A percentile compares a stretch with the other conserved stretches of the same genome.
These are phyloP conservation scores for Myochromella boudieri DNA, from an alignment of 768 basidiomycete genomes.

Conservation along the genomic window DNA sequence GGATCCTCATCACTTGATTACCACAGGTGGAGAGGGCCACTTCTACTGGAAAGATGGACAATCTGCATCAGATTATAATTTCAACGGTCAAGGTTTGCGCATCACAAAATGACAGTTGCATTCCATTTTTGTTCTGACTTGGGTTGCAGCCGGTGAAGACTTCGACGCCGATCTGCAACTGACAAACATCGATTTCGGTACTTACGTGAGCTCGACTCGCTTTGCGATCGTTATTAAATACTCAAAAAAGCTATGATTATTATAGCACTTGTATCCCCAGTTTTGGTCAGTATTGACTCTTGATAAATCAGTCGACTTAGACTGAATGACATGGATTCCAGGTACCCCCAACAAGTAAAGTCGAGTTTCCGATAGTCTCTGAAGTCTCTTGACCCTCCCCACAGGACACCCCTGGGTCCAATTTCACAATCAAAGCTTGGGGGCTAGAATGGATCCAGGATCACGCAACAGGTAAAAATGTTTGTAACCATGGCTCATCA, in stretches of 20 bases:
- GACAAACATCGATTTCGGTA: constrained; percentile 55
- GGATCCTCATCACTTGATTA: constrained; percentile 53
- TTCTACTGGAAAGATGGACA: constrained; percentile 50
- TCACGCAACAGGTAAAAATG: constrained; percentile 43
- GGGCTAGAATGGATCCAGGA: constrained; percentile 59
- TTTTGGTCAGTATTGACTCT: constrained; percentile 32
- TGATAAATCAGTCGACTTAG: too few relatives aligned
- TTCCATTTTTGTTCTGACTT: background rate
- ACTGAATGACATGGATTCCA: constrained; percentile 14
- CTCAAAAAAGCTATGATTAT: constrained; percentile 20
- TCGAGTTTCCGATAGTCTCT: background rate
- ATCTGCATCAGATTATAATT: constrained; percentile 52
- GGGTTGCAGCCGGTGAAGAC: constrained; percentile 50
- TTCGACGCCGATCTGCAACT: constrained; percentile 48
- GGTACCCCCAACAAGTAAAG: constrained; percentile 38
- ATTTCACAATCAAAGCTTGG: constrained; percentile 49
- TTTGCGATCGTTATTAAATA: background rate
- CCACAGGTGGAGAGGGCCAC: constrained; percentile 57
- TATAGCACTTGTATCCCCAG: constrained; percentile 44
- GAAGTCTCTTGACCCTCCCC: background rate
- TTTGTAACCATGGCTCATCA: background rate
- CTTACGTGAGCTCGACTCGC: constrained; percentile 41
- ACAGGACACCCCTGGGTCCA: constrained; percentile 48
- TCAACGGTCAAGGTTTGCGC: constrained; percentile 48
- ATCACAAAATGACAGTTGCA: too few relatives aligned